phyloP scores from a whole-genome alignment of 164 flowering plant genomes.

The Macadamia tetraphylla region DNA sequence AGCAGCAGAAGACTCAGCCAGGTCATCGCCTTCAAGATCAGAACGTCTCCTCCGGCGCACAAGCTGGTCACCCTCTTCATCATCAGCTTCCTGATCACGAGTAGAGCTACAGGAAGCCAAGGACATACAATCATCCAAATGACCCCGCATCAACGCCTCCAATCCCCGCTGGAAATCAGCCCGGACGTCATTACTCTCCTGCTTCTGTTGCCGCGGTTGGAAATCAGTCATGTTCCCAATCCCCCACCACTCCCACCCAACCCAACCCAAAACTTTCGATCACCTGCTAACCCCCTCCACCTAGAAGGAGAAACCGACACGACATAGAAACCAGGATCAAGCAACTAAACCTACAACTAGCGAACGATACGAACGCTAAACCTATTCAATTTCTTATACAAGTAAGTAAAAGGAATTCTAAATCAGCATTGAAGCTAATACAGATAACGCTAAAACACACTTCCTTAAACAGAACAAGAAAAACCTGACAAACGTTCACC shows the following conservation, averaged over 20 bases:
- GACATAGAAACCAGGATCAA: slow-evolving; percentile 10
- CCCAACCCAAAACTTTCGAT: background rate
- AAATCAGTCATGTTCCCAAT: slow-evolving; percentile 34
- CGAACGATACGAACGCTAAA: slow-evolving; percentile 4
- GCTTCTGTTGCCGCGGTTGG: slow-evolving; percentile 54
- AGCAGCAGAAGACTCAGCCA: slow-evolving; percentile 76
- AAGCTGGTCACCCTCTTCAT: slow-evolving; percentile 62
- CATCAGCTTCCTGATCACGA: slow-evolving; percentile 46
- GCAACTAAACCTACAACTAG: slow-evolving; percentile 6
- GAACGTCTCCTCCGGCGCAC: slow-evolving; percentile 60
- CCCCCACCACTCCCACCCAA: background rate
- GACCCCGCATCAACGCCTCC: slow-evolving; percentile 66
- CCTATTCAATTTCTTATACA: background rate
- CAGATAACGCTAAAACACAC: background rate
- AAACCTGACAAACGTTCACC: background rate
- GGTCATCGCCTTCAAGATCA: slow-evolving; percentile 65
- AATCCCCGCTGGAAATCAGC: slow-evolving; percentile 51
- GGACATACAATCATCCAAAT: slow-evolving; percentile 64
- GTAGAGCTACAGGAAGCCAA: slow-evolving; percentile 55
- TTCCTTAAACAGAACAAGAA: background rate
- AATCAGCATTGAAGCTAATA: background rate
- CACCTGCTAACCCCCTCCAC: slow-evolving; percentile 1
- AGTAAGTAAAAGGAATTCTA: slow-evolving; percentile 1
- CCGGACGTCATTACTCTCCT: slow-evolving; percentile 40
- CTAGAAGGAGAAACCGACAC: slow-evolving; percentile 7